Percentiles rank a stretch among this genome's conserved stretches.
phyloP scores from a whole-genome alignment of 1,284 basidiomycete genomes.

The Tetrapyrgos nigripes region DNA sequence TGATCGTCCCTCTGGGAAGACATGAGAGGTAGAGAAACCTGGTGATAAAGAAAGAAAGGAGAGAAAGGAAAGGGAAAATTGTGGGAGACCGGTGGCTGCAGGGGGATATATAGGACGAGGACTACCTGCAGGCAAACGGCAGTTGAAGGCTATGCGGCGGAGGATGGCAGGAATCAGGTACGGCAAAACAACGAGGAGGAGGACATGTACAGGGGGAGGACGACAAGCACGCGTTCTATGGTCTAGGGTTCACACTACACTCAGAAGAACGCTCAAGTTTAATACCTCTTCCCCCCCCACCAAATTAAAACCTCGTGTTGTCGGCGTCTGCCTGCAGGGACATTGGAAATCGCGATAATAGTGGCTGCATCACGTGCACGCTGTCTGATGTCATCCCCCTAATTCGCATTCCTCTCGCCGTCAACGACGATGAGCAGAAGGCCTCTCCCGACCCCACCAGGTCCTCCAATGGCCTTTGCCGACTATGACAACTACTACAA shows the following conservation, averaged over 20 bases:
- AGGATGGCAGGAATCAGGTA: conserved; percentile 44
- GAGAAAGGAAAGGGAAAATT: conserved; percentile 44
- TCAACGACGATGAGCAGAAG: conserved; percentile 25
- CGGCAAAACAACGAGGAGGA: conserved; percentile 48
- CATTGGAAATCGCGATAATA: neutral
- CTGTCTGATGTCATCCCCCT: neutral
- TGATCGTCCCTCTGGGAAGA: conserved; percentile 66
- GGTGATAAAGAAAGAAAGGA: conserved; percentile 49
- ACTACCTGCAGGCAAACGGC: conserved; percentile 22
- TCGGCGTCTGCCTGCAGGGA: neutral
- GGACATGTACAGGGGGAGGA: conserved; percentile 52
- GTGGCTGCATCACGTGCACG: neutral
- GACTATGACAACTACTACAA: too few relatives aligned
- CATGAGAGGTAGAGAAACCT: conserved; percentile 59
- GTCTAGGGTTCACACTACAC: conserved; percentile 25
- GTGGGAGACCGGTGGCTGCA: conserved; percentile 25
- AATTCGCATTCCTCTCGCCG: neutral
- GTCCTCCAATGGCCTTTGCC: conserved; percentile 50
- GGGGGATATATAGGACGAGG: conserved; percentile 53
- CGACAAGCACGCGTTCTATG: conserved; percentile 50
- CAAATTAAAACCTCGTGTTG: conserved; percentile 52
- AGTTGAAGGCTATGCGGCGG: conserved; percentile 42
- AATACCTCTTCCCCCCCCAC: conserved; percentile 24
- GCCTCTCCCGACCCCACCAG: conserved; percentile 53
- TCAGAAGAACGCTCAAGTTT: neutral